Base-by-base conservation (phyloP, 2,329 filamentous ascomycete genomes). In the Xylariales sp. region DNA sequence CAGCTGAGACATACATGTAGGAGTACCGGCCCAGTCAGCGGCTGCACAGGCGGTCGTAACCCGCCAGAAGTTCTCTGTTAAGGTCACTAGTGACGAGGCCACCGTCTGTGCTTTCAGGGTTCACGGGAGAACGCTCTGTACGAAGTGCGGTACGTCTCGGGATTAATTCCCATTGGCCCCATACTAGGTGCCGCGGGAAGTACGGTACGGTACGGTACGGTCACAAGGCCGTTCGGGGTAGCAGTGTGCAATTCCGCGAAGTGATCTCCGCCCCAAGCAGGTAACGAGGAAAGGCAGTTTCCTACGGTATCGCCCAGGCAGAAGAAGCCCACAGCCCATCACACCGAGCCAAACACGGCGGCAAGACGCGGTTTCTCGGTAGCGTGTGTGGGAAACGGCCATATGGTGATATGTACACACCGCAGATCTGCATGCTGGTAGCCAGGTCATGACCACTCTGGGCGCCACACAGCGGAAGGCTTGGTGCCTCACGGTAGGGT, bases 1-100 rank as follows among this genome's bases (percentile, higher is more conserved):
- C 14, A 54, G 4, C 46, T 58, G 53, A 66, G 64, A 66, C 64
- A 66, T 57, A 55, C 50, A 54, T 62, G n/a, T 55, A 58, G 14
- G 46, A 36, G 28, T 53, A 57, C 61, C 61, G 36, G 41, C 52
- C 28, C 30, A 36, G 36, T 32, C 36, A 34, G 39, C 45, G 46
- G 58, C 16, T 12, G 56, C 43, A 45, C 28, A 28, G 9, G 32
- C 36, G 30, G 52, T 43, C 43, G 56, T 43, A 36, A 36, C 49
- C 34, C 52, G 30, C 45, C n/a, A 55, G 23, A 56, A 12, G 18
- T 39, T 43, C 8, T 48, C 16, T 23, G 23, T 32, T 62, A n/a
- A 43, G 62, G 45, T 56, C 34, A 39, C 32, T 32, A 23, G 23
- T 23, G 23, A 23, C 16, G 18, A 43, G 41, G 39, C 14, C 48